Base-by-base conservation (phyloP, 2,329 filamentous ascomycete species). In the Pseudogymnoascus sp. region DNA sequence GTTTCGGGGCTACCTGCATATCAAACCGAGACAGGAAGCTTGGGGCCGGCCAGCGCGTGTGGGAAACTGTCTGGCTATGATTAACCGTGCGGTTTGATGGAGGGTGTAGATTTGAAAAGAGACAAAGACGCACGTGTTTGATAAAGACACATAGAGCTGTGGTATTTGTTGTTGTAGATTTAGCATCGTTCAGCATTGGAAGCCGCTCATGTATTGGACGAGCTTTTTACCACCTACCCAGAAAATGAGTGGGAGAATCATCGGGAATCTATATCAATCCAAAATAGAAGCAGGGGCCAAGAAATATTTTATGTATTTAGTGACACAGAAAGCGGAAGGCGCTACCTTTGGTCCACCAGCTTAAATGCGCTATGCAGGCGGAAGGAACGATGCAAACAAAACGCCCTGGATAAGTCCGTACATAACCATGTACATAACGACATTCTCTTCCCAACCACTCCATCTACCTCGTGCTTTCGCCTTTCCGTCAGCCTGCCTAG, bases 371-470 rank as follows among this genome's bases (percentile, higher is more conserved):
- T 67, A 96, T 21, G 94, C 94, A 42, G 94, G 94, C 4, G 94
- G 94, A 58, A 99, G 80, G 73, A 99, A 99, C 3, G 86, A 92
- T 3, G 92, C 88, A 78, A 91, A 99, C 42, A 99, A 77, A 6
- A 84, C 88, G 0, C 84, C 91, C 73, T 99, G 94, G 44, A 97
- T 82, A 35, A 89, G 74, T 2, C 85, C 90, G 77, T 99, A 99
- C 75, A 92, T 82, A 61, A 92, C 79, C 80, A 93, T 90, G 68
- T 85, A 90, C 41, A 63, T 69, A n/a, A 71, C 65, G 61, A 67
- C 61, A 59, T 15, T 60, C 60, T 48, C 63, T 60, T 58, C 60
- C 48, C 29, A 62, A 39, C 44, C 69, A 0, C 67, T 58, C 66
- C 63, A 69, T 59, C 62, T 68, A 60, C 63, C 70, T 65, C 66